Evolutionary conservation across 768 basidiomycete species (phyloP).

Genomic region (Mycena filopes): DNA sequence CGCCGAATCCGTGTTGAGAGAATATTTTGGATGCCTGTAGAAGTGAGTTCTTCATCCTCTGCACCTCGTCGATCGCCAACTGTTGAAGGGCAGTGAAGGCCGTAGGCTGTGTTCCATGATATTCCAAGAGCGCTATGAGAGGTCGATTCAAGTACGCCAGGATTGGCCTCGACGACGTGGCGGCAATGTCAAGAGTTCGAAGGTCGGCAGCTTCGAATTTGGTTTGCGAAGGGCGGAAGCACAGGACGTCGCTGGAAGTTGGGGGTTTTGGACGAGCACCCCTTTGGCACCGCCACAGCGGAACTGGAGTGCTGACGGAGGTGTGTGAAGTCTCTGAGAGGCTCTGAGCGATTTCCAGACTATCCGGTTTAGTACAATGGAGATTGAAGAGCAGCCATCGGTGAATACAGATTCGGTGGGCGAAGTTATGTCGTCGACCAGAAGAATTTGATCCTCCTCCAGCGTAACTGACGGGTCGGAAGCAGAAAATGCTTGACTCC

Average conservation of each 20-base stretch:
- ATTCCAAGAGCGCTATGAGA: constrained; percentile 60
- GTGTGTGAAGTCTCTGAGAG: constrained; percentile 35
- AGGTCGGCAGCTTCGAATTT: constrained; percentile 56
- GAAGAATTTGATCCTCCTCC: constrained; percentile 44
- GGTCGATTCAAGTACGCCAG: constrained; percentile 58
- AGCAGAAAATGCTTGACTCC: constrained; percentile 65
- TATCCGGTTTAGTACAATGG: constrained; percentile 44
- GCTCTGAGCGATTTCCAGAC: constrained; percentile 50
- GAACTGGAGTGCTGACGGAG: constrained; percentile 57
- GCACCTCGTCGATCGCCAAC: constrained; percentile 48
- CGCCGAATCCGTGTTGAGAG: constrained; percentile 55
- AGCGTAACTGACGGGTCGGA: constrained; percentile 59
- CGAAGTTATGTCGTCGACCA: constrained; percentile 44
- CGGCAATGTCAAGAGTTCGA: constrained; percentile 58
- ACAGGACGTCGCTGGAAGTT: constrained; percentile 47
- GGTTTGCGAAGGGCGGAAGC: constrained; percentile 55
- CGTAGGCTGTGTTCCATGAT: constrained; percentile 47
- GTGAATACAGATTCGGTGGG: constrained; percentile 51
- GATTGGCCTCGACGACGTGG: constrained; percentile 55
- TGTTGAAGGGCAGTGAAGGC: constrained; percentile 52
- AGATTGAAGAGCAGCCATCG: constrained; percentile 63
- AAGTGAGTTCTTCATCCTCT: constrained; percentile 47
- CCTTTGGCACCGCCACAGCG: constrained; percentile 61
- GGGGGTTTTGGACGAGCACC: constrained; percentile 56
- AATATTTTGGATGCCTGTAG: constrained; percentile 49